A percentile compares a stretch with the other conserved stretches of the same genome.
These are phyloP conservation scores for Cutaneotrichosporon cavernicola DNA, from an alignment of 1,284 basidiomycete genomes.

Conservation along the genomic window DNA sequence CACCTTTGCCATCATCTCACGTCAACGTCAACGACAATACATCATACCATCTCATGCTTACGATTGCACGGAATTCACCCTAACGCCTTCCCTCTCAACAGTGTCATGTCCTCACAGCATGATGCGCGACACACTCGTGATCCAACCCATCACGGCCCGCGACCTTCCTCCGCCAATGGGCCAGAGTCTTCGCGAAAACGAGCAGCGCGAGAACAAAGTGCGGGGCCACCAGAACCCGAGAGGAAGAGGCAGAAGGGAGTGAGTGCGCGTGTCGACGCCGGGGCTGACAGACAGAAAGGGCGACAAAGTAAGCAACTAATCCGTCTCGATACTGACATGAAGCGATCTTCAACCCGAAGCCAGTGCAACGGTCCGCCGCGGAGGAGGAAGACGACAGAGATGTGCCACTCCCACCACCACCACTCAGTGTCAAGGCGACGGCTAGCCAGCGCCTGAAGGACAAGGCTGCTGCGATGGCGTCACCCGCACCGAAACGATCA, in stretches of 20 bases:
- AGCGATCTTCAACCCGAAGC: conserved; percentile 17
- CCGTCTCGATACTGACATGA: background rate
- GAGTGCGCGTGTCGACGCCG: background rate
- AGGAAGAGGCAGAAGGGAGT: conserved; percentile 11
- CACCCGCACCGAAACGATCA: conserved; percentile 15
- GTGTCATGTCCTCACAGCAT: conserved; percentile 1
- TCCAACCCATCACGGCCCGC: background rate
- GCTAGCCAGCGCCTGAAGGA: conserved; percentile 18
- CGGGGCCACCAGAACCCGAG: background rate
- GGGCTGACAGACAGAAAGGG: conserved; percentile 3
- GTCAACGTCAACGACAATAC: background rate
- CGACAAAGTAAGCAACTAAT: background rate
- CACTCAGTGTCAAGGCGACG: conserved; percentile 41
- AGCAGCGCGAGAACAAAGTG: background rate
- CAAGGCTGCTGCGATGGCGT: conserved; percentile 5
- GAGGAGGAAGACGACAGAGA: conserved; percentile 18
- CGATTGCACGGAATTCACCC: background rate
- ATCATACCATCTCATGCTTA: background rate
- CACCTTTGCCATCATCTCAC: background rate
- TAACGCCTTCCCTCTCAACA: background rate
- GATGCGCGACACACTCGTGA: background rate
- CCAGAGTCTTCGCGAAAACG: background rate
- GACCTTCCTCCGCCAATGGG: background rate
- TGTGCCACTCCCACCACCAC: conserved; percentile 39
- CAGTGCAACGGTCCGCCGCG: conserved; percentile 14